Evolutionary conservation across 495 filamentous ascomycete species (phyloP).

Genomic region (Jackrogersella multiformis): DNA sequence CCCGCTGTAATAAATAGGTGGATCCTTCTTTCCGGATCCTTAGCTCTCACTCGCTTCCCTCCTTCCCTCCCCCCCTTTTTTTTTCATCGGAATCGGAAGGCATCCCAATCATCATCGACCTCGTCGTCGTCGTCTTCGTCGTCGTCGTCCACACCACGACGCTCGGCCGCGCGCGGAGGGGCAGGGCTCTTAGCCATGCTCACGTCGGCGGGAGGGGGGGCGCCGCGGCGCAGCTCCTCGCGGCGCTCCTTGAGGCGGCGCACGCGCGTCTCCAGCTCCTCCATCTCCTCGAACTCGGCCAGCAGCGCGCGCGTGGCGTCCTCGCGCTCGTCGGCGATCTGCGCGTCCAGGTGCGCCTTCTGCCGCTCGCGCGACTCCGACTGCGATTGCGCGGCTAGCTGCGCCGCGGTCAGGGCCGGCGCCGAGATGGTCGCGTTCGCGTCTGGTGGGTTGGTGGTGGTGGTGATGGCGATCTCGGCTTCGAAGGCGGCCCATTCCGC

Average conservation of each 20-base stretch:
- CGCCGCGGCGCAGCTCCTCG: constrained; percentile 57
- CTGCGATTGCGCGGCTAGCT: constrained; percentile 75
- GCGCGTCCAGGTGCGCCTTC: constrained; percentile 68
- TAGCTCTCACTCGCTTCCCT: neutral
- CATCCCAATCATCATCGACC: constrained; percentile 71
- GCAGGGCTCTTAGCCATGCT: constrained; percentile 30
- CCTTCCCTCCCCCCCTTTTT: neutral
- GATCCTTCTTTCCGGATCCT: neutral
- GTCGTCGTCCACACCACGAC: constrained; percentile 48
- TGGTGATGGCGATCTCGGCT: constrained; percentile 73
- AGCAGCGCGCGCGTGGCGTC: constrained; percentile 83
- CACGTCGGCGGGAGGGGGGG: constrained; percentile 41
- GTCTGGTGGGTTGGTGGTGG: constrained; percentile 19
- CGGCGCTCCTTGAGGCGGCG: constrained; percentile 75
- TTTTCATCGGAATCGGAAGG: constrained; percentile 68
- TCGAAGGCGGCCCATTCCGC: constrained; percentile 93
- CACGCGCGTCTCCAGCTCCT: constrained; percentile 83
- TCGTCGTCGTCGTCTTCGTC: constrained; percentile 62
- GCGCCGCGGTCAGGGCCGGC: constrained; percentile 72
- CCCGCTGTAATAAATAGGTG: too few species aligned
- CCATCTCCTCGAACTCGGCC: constrained; percentile 96
- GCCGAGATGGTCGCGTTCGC: constrained; percentile 73
- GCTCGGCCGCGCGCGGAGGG: constrained; percentile 17
- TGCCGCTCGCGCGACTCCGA: constrained; percentile 64
- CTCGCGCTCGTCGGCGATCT: constrained; percentile 77